Evolutionary conservation across 192 early-diverging fungal species (phyloP).

Genomic region (Allomyces arbusculus): DNA sequence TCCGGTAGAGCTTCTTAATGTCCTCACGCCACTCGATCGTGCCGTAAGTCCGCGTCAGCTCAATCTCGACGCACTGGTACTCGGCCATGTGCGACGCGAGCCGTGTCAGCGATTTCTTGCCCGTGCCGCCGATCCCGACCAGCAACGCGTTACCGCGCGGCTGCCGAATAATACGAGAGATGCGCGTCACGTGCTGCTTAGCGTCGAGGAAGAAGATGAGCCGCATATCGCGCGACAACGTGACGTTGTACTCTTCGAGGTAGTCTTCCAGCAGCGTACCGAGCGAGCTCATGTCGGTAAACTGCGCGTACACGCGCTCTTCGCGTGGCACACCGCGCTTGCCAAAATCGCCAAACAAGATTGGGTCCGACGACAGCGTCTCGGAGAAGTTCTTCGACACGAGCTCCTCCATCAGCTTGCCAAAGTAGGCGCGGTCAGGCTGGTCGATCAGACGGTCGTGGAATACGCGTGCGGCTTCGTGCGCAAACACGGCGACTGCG

Average conservation of each 20-base stretch:
- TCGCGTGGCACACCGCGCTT: conserved; percentile 81
- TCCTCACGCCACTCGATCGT: conserved; percentile 97
- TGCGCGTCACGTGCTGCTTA: conserved; percentile 87
- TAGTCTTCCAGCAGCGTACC: conserved; percentile 99
- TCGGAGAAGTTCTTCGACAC: conserved; percentile 66
- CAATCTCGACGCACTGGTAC: conserved; percentile 79
- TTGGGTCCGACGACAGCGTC: conserved; percentile 62
- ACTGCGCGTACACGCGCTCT: conserved; percentile 65
- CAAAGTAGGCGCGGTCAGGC: conserved; percentile 79
- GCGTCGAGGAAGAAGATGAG: conserved; percentile 95
- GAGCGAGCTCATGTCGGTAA: conserved; percentile 79
- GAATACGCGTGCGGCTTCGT: conserved; percentile 93
- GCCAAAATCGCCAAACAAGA: conserved; percentile 92
- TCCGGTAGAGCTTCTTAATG: conserved; percentile 63
- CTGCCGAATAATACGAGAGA: conserved; percentile 94
- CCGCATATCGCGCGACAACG: conserved; percentile 47
- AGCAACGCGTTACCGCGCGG: conserved; percentile 93
- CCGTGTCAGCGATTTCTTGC: conserved; percentile 92
- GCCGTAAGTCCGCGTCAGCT: conserved; percentile 90
- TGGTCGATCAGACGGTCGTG: conserved; percentile 86
- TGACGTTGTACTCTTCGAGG: conserved; percentile 53
- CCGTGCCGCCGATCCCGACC: conserved; percentile 90
- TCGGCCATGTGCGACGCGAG: conserved; percentile 99
- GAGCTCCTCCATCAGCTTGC: conserved; percentile 57
- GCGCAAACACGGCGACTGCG: conserved; percentile 87